Percentiles rank a stretch among this genome's conserved stretches.
Evolutionary conservation across 768 basidiomycete species (phyloP).

Genomic region (Boletus rufocinnamomeus): DNA sequence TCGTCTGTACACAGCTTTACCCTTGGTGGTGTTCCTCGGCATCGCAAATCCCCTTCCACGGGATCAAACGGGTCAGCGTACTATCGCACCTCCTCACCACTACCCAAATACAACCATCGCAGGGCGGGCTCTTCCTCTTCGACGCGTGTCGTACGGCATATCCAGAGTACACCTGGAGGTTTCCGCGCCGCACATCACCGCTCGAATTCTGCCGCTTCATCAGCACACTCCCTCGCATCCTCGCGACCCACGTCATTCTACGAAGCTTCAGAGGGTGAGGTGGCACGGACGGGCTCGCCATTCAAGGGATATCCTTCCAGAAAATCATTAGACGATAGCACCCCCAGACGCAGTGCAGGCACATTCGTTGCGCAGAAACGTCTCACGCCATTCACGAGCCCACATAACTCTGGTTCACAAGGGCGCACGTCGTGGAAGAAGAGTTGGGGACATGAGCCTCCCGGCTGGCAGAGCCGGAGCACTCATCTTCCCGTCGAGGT

Average conservation of each 20-base stretch:
- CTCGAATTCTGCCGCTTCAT: slow-evolving; percentile 77
- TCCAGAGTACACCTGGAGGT: slow-evolving; percentile 40
- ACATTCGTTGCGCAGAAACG: slow-evolving; percentile 85
- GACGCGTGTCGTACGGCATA: slow-evolving; percentile 74
- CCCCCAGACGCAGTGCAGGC: slow-evolving; percentile 44
- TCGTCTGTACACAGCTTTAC: slow-evolving; percentile 84
- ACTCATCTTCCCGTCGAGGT: slow-evolving; percentile 77
- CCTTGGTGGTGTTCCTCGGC: slow-evolving; percentile 50
- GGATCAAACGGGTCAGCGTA: slow-evolving; percentile 74
- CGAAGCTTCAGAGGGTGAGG: slow-evolving; percentile 71
- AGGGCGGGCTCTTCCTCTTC: slow-evolving; percentile 81
- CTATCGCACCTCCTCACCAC: slow-evolving; percentile 70
- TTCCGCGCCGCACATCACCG: slow-evolving; percentile 60
- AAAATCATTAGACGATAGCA: slow-evolving; percentile 49
- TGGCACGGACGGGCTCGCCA: slow-evolving; percentile 64
- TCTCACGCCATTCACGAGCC: slow-evolving; percentile 68
- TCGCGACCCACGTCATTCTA: slow-evolving; percentile 80
- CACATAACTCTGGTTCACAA: slow-evolving; percentile 46
- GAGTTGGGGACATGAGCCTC: slow-evolving; percentile 84
- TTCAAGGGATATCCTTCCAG: slow-evolving; percentile 51
- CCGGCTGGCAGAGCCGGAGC: slow-evolving; percentile 73
- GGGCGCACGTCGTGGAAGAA: slow-evolving; percentile 87
- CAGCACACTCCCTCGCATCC: slow-evolving; percentile 71
- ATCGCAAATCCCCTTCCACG: slow-evolving; percentile 75
- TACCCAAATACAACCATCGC: slow-evolving; percentile 74